Base-by-base conservation (phyloP, 2,329 filamentous ascomycete genomes). In the Fusarium torreyae region DNA sequence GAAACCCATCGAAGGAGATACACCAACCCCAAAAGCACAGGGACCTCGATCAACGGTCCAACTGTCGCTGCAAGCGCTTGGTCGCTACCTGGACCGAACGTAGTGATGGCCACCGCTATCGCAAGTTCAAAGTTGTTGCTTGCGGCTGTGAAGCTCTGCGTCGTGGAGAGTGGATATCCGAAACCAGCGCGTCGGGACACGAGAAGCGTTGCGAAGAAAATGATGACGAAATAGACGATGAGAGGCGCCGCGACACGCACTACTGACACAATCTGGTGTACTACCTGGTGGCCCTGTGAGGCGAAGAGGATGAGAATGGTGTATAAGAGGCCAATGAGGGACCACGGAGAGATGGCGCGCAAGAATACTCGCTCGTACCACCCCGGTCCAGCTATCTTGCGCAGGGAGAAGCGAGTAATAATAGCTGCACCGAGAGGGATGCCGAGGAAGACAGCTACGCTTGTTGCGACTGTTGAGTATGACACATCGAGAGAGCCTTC, bases 121-220 rank as follows among this genome's bases (percentile, higher is more conserved):
- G 94, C 93, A 24, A 97, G 82, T 81, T 97, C 94, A 74, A 97
- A 97, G 77, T 97, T 97, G 76, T 97, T 97, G 77, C 94, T 97
- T 1, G 93, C 92, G 0, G 93, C 94, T 0, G 93, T 97, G 74
- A 97, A 96, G 75, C 92, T 94, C 80, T 97, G 93, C 3, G 93
- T 95, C 13, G 87, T 85, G 2, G 87, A 86, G 1, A 94, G 77
- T 36, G 85, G 85, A 76, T 97, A 97, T 0, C 88, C 89, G 61
- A 94, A 94, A 0, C 93, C 91, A n/a, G 91, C 80, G n/a, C 83
- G 85, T 49, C 85, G 83, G 5, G 88, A 86, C 3, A 90, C 80
- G 43, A 82, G 82, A 2, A 96, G 81, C 0, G 93, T 96, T 3
- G 83, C 73, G 48, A 89, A 88, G 81, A 97, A 97, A 57, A 96